Evolutionary conservation across 1,139 yeast species (phyloP).

Genomic region (Hanseniaspora sp.): DNA sequence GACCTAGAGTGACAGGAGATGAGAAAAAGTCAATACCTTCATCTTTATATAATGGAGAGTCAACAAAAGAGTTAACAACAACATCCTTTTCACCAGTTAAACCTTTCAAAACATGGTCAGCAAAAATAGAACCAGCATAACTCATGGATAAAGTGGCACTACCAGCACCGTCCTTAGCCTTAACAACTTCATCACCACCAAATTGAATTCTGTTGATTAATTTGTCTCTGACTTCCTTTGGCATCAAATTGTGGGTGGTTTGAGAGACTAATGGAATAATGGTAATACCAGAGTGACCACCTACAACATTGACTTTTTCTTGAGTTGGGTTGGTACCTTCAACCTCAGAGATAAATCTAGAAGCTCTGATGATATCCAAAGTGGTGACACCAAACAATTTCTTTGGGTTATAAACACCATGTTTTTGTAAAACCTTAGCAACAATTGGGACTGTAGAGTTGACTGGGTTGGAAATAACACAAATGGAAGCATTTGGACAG

Average conservation of each 20-base stretch:
- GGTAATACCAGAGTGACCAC: constrained; percentile 98
- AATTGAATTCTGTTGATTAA: constrained; percentile 90
- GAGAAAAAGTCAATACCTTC: constrained; percentile 90
- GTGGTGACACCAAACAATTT: constrained; percentile 96
- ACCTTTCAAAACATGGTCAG: constrained; percentile 75
- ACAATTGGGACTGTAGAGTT: constrained; percentile 98
- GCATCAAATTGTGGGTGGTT: constrained; percentile 45
- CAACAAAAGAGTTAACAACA: constrained; percentile 70
- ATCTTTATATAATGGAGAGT: constrained; percentile 69
- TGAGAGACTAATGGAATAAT: constrained; percentile 88
- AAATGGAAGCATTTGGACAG: constrained; percentile 79
- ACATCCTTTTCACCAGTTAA: constrained; percentile 57
- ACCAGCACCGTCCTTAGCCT: constrained; percentile 98
- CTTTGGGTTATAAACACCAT: constrained; percentile 82
- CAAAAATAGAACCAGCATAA: constrained; percentile 91
- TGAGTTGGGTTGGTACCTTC: constrained; percentile 49
- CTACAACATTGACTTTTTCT: constrained; percentile 73
- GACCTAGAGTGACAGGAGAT: constrained; percentile 79
- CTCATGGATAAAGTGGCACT: constrained; percentile 99
- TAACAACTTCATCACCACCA: constrained; percentile 98
- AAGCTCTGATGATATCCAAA: constrained; percentile 84
- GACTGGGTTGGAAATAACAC: constrained; percentile 92
- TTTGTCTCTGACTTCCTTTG: constrained; percentile 50
- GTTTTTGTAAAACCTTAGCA: constrained; percentile 79
- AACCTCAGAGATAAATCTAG: constrained; percentile 65